Evolutionary conservation across 768 basidiomycete species (phyloP), one percentile per base, ranked within the genome.

Genomic region (Pulveroboletus ravenelii): DNA sequence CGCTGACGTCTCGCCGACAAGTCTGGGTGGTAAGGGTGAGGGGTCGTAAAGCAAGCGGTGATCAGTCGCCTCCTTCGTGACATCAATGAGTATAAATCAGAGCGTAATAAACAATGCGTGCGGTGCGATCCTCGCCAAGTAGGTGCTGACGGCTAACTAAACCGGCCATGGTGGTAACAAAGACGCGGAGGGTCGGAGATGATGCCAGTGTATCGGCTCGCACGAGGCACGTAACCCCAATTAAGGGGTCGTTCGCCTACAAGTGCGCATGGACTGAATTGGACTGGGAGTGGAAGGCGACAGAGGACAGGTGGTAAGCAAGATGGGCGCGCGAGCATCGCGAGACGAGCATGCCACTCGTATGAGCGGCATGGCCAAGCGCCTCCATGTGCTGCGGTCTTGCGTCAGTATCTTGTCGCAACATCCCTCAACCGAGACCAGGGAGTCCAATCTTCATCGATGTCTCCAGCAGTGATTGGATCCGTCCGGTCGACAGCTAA

Each of bases 201-300:
- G 78, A 78, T 51, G 63, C 85, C 85, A 65, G 74, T 84, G 87
- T 87, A 64, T 89, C 71, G 85, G 85, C 83, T 74, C 72, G 76
- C 75, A 75, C 81, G 82, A 84, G 78, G 78, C 77, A 82, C 84
- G 81, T 74, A 81, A 85, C 85, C 85, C 78, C 87, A 87, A 61
- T 67, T 50, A 88, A 87, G 85, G 79, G 85, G 83, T 86, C 84
- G 83, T 84, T 48, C 83, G 78, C 78, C 75, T 78, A 80, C 80
- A 67, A 81, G 79, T 77, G 67, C 62, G 63, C 61, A 69, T 73
- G 82, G 78, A 73, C 64, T 70, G 79, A 71, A 62, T 63, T 56
- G 73, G 78, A 74, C 53, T 64, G 77, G 80, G 76, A 77, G 66
- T 57, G 65, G 63, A 65, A 63, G 58, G 62, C 60, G 57, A 66